Percentiles rank a stretch among this genome's conserved stretches.
These are phyloP conservation scores for Aureobasidium namibiae DNA, from an alignment of 2,329 filamentous ascomycete species.

Conservation along the genomic window DNA sequence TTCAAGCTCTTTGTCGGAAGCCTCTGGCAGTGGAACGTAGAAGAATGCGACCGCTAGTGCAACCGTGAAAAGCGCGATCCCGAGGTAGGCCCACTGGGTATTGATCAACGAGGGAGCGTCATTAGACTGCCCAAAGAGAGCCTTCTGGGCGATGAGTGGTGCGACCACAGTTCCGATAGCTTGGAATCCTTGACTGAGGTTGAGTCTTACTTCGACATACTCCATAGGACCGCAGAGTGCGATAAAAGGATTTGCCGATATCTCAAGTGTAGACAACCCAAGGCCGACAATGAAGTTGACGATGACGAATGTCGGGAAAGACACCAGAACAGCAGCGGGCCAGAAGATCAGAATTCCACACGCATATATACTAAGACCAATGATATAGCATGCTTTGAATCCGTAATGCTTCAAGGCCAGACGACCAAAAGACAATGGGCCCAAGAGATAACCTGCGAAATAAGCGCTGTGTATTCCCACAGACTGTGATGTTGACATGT, in stretches of 20 bases:
- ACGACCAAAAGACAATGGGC: conserved; percentile 58
- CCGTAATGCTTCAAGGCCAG: conserved; percentile 50
- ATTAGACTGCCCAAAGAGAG: conserved; percentile 43
- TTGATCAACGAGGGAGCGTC: conserved; percentile 47
- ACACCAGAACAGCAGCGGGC: conserved; percentile 55
- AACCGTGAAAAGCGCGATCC: conserved; percentile 53
- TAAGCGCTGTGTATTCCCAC: conserved; percentile 63
- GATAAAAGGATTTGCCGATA: conserved; percentile 55
- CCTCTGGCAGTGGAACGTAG: conserved; percentile 55
- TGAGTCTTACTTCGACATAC: conserved; percentile 52
- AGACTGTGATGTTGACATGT: conserved; percentile 54
- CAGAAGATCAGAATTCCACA: conserved; percentile 55
- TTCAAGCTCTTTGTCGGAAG: conserved; percentile 52
- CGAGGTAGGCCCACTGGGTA: conserved; percentile 58
- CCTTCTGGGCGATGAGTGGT: conserved; percentile 50
- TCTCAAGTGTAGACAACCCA: conserved; percentile 52
- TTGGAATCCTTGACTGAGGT: conserved; percentile 54
- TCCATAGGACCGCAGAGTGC: conserved; percentile 52
- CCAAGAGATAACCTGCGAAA: conserved; percentile 63
- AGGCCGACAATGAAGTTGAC: conserved; percentile 57
- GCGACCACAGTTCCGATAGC: conserved; percentile 53
- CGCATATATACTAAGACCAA: conserved; percentile 54
- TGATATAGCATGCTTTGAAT: conserved; percentile 55
- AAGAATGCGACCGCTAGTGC: conserved; percentile 51
- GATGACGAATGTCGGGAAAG: conserved; percentile 51